Evolutionary conservation across 2,329 filamentous ascomycete genomes (phyloP).

Genomic region (Cadophora malorum): DNA sequence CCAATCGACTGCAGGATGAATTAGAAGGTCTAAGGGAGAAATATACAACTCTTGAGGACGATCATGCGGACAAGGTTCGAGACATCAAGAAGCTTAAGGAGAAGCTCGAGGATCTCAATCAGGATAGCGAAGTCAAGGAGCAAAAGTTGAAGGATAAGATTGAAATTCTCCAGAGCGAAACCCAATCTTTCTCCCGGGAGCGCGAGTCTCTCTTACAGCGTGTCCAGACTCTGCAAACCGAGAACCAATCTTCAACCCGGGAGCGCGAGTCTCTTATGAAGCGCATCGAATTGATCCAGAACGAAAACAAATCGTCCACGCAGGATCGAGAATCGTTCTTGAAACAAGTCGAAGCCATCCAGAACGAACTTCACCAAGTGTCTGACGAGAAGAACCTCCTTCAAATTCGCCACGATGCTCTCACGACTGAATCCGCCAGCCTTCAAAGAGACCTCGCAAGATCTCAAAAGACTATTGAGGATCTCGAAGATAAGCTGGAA

Average conservation of each 20-base stretch:
- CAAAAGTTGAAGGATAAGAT: conserved; percentile 50
- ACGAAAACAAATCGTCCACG: conserved; percentile 20
- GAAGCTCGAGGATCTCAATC: conserved; percentile 48
- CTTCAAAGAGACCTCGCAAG: conserved; percentile 68
- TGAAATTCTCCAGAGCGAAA: conserved; percentile 51
- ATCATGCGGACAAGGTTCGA: conserved; percentile 52
- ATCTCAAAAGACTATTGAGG: conserved; percentile 50
- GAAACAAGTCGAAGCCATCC: conserved; percentile 57
- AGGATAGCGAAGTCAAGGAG: conserved; percentile 42
- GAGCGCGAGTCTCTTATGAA: conserved; percentile 51
- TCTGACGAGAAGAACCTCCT: conserved; percentile 72
- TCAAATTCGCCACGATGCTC: conserved; percentile 70
- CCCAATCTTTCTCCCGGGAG: conserved; percentile 42
- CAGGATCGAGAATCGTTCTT: conserved; percentile 27
- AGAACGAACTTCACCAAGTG: conserved; percentile 64
- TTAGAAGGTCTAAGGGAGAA: conserved; percentile 59
- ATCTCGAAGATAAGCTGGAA: conserved; percentile 56
- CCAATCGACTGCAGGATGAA: conserved; percentile 69
- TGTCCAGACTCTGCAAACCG: conserved; percentile 26
- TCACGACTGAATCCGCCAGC: conserved; percentile 69
- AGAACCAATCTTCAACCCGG: conserved; percentile 44
- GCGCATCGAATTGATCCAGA: conserved; percentile 51
- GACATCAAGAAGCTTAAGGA: conserved; percentile 50
- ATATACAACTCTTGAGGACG: conserved; percentile 49
- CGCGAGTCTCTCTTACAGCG: conserved; percentile 29